A percentile compares a stretch with the other conserved stretches of the same genome.
These are phyloP conservation scores for Ustilago lituana DNA, from an alignment of 1,284 basidiomycete species.

Conservation along the genomic window DNA sequence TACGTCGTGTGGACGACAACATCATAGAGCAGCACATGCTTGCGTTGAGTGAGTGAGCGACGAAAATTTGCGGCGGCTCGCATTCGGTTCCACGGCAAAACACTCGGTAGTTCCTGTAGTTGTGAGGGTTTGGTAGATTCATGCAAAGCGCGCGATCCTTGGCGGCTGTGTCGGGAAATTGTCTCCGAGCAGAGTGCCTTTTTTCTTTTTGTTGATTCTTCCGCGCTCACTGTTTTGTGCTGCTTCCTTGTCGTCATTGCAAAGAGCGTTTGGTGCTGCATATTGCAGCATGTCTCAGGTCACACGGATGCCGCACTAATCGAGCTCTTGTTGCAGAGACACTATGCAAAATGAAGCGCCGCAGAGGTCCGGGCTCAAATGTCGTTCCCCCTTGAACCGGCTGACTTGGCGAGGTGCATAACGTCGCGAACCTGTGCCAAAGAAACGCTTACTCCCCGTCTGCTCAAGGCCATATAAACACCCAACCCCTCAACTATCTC, in stretches of 20 bases:
- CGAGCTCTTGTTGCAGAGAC: neutral
- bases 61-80: neutral
- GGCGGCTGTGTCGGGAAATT: conserved; percentile 3
- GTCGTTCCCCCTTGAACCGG: neutral
- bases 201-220: neutral
- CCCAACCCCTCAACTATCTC: too few species aligned
- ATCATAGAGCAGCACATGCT: too few species aligned
- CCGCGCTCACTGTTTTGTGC: too few species aligned
- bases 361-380: too few species aligned
- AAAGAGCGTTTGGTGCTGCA: too few species aligned
- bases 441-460: too few species aligned
- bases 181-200: neutral
- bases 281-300: too few species aligned
- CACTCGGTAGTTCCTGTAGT: too few species aligned
- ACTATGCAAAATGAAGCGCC: neutral
- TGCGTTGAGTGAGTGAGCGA: conserved; percentile 3
- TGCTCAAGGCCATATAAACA: too few species aligned
- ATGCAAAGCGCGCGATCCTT: neutral
- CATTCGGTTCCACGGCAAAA: too few species aligned
- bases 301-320: conserved; percentile 1
- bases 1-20: neutral
- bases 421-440: conserved; percentile 2
- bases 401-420: neutral
- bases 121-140: too few species aligned
- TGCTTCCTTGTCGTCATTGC: conserved; percentile 4